Evolutionary conservation across 2,329 filamentous ascomycete genomes (phyloP).

Genomic region (Hymenoscyphus scutula): DNA sequence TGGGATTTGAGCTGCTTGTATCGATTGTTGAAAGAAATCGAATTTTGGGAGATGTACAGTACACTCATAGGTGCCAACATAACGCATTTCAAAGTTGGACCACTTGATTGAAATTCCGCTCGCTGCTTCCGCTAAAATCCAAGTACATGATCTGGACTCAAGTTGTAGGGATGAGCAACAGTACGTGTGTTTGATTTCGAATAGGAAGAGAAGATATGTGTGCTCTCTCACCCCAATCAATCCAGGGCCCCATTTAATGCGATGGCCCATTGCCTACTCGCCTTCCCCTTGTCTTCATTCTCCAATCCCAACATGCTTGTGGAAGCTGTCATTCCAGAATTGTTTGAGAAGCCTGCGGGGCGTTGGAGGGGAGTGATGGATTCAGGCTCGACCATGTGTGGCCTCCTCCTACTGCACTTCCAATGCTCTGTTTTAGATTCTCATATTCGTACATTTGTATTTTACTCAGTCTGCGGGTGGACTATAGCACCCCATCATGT

Average conservation of each 20-base stretch:
- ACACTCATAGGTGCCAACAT: not conserved
- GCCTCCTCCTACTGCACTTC: not conserved
- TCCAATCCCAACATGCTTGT: not conserved
- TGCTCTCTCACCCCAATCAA: too few relatives aligned
- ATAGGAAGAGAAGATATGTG: too few relatives aligned
- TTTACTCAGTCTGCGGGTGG: not conserved
- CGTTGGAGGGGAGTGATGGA: not conserved
- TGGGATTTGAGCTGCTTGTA: not conserved
- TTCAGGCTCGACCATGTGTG: not conserved
- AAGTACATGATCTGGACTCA: too few relatives aligned
- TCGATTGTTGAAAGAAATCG: not conserved
- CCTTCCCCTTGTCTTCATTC: not conserved
- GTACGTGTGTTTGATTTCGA: too few relatives aligned
- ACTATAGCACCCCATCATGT: constrained; percentile 73
- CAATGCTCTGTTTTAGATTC: not conserved
- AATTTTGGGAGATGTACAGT: not conserved
- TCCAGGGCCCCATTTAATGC: too few relatives aligned
- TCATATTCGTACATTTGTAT: not conserved
- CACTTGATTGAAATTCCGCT: not conserved
- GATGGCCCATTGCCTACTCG: not conserved
- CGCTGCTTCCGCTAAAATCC: not conserved
- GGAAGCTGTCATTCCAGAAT: not conserved
- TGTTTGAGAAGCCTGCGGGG: not conserved
- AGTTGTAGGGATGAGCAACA: too few relatives aligned
- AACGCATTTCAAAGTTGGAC: not conserved